These are phyloP conservation scores for Pseudotsuga menziesii DNA, from an alignment of 75 land plant species.

Conservation along the genomic window DNA sequence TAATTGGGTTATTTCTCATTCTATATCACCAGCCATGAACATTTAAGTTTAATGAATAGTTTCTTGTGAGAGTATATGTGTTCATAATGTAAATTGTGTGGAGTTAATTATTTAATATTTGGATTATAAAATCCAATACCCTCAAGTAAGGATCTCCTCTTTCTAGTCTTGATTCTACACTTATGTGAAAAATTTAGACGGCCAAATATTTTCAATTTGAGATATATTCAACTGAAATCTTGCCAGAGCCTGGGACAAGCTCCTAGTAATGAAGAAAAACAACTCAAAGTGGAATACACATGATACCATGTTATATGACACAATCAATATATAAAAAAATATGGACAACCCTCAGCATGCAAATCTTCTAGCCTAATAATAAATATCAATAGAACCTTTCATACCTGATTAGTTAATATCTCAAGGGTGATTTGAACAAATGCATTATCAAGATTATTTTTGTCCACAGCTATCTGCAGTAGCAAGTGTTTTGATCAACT, in stretches of 20 bases:
- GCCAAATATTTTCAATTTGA: background rate
- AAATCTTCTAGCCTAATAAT: conserved; percentile 7
- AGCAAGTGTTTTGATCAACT: background rate
- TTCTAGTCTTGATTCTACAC: background rate
- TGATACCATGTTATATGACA: background rate
- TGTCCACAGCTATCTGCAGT: conserved; percentile 77
- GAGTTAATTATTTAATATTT: no score
- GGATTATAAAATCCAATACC: background rate
- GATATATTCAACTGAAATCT: background rate
- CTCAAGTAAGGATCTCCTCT: background rate
- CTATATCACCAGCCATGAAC: no score
- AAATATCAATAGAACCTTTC: background rate
- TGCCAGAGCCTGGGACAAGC: background rate
- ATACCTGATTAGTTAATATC: conserved; percentile 73
- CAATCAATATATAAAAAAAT: background rate
- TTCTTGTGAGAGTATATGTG: no score
- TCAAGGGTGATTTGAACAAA: conserved; percentile 89
- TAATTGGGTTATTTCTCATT: no score
- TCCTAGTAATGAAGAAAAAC: no score
- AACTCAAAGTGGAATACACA: background rate
- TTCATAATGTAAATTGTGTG: no score
- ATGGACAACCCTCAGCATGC: background rate
- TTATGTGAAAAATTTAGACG: background rate
- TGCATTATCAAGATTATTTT: conserved; percentile 62
- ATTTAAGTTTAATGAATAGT: no score